A percentile compares a stretch with the other conserved stretches of the same genome.
Conservation (phyloP, 305 asterid genomes). For the Ajuga reptans region DNA sequence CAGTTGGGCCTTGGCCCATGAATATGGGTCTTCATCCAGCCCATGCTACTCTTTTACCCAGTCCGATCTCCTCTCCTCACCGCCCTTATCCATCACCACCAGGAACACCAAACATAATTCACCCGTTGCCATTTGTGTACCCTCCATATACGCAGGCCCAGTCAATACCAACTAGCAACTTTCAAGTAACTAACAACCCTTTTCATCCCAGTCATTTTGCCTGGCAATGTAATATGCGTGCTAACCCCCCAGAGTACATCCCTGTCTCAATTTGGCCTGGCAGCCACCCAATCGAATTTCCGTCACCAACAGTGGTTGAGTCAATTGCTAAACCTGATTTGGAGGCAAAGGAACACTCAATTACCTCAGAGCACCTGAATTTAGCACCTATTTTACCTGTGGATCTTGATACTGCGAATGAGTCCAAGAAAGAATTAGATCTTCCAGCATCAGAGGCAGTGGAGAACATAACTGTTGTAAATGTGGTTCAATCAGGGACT, state of each 20-base stretch:
- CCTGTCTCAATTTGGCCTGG: slow-evolving; percentile 71
- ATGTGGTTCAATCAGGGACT: slow-evolving; percentile 36
- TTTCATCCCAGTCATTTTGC: slow-evolving; percentile 74
- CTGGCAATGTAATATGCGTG: slow-evolving; percentile 67
- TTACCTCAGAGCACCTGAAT: slow-evolving; percentile 41
- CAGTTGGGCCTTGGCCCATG: slow-evolving; percentile 76
- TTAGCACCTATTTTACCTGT: slow-evolving; percentile 45
- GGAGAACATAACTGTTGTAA: slow-evolving; percentile 38
- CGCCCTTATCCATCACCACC: slow-evolving; percentile 92
- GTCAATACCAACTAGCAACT: slow-evolving; percentile 51
- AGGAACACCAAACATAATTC: slow-evolving; percentile 78
- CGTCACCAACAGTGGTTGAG: slow-evolving; percentile 61
- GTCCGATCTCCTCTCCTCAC: slow-evolving; percentile 77
- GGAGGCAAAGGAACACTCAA: slow-evolving; percentile 39
- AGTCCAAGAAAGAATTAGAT: slow-evolving; percentile 47
- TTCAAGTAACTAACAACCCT: slow-evolving; percentile 52
- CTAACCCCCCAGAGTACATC: slow-evolving; percentile 52
- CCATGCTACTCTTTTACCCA: slow-evolving; percentile 56
- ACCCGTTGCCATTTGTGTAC: slow-evolving; percentile 73
- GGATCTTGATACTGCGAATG: slow-evolving; percentile 56
- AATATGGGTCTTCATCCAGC: slow-evolving; percentile 86
- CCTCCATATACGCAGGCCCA: slow-evolving; percentile 78
- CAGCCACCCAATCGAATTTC: slow-evolving; percentile 62
- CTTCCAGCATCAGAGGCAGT: slow-evolving; percentile 53
- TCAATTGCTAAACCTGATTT: slow-evolving; percentile 39